phyloP scores from a whole-genome alignment of 371 early-diverging fungal species.

The Dinochytrium kinnereticum region DNA sequence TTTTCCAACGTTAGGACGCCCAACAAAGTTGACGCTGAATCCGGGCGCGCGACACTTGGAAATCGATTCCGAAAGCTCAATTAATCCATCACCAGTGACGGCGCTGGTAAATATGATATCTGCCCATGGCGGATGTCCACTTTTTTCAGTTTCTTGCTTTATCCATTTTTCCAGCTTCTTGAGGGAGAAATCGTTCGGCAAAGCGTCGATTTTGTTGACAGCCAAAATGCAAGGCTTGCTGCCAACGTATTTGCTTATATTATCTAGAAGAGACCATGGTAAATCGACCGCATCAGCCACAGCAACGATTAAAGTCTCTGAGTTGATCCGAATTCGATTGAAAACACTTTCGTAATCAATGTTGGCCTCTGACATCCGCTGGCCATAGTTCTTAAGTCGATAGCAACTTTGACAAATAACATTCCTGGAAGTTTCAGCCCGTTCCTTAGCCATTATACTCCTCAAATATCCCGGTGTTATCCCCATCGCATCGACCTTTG shows the following conservation, averaged over 20 bases:
- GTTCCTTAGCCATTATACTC: background rate
- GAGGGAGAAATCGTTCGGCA: constrained; percentile 19
- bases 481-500: background rate
- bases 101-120: constrained; percentile 36
- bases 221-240: constrained; percentile 31
- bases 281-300: constrained; percentile 32
- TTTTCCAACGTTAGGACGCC: constrained; percentile 41
- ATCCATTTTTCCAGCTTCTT: constrained; percentile 12
- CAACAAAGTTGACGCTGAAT: constrained; percentile 27
- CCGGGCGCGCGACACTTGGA: background rate
- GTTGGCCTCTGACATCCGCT: background rate
- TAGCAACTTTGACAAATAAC: constrained; percentile 30
- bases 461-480: background rate
- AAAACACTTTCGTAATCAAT: constrained; percentile 27
- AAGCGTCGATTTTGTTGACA: constrained; percentile 34
- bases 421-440: background rate
- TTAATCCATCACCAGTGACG: constrained; percentile 19
- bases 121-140: background rate
- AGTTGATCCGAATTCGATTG: constrained; percentile 17
- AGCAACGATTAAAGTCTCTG: constrained; percentile 18
- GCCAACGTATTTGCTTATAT: constrained; percentile 20
- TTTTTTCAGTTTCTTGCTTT: background rate
- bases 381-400: constrained; percentile 21
- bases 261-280: constrained; percentile 27
- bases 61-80: constrained; percentile 21